Percentiles rank a stretch among this genome's conserved stretches.
These are phyloP conservation scores for Annulohypoxylon stygium DNA, from an alignment of 495 filamentous ascomycete species.

Conservation along the genomic window DNA sequence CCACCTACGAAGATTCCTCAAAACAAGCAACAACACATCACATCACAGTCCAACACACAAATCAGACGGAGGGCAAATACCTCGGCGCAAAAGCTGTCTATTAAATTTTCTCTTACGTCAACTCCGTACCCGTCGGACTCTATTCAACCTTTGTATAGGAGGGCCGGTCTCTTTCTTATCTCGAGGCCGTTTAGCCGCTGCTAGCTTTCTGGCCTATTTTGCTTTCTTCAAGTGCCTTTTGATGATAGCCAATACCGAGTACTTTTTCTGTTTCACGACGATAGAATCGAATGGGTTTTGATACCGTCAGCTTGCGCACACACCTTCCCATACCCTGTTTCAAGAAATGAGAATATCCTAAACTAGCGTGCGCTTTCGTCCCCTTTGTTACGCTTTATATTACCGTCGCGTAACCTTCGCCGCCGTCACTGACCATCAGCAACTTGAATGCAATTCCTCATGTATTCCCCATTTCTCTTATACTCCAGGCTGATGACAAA, in stretches of 20 bases:
- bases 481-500: constrained; percentile 35
- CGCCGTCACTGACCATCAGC: constrained; percentile 29
- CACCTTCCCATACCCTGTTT: constrained; percentile 17
- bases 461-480: constrained; percentile 40
- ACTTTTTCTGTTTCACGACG: constrained; percentile 14
- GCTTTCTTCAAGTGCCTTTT: constrained; percentile 14
- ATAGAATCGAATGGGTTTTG: constrained; percentile 23
- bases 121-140: constrained; percentile 25
- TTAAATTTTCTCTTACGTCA: constrained; percentile 34
- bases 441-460: constrained; percentile 39
- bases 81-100: constrained; percentile 33
- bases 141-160: constrained; percentile 35
- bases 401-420: constrained; percentile 36
- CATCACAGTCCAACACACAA: background rate
- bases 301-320: constrained; percentile 24
- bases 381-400: constrained; percentile 43
- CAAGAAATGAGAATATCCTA: constrained; percentile 24
- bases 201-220: constrained; percentile 21
- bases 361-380: constrained; percentile 24
- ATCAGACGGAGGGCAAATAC: background rate
- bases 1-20: background rate
- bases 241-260: constrained; percentile 9
- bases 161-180: constrained; percentile 17
- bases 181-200: background rate
- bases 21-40: background rate